A percentile compares a stretch with the other conserved stretches of the same genome.
Evolutionary conservation across 2,329 filamentous ascomycete genomes (phyloP).

Genomic region (Penicillium capsulatum): DNA sequence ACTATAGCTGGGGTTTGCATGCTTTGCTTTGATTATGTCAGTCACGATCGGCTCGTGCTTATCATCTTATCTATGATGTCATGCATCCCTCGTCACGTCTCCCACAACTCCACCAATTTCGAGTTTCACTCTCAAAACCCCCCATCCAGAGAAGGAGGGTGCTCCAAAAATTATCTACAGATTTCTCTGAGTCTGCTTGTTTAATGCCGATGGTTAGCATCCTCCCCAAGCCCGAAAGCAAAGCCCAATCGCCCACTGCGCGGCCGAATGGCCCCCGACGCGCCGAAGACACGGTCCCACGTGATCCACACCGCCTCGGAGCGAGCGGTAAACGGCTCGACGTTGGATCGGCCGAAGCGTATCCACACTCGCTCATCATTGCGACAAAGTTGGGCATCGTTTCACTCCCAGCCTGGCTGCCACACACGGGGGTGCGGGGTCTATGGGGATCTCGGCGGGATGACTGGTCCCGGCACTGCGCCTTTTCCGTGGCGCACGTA

Average conservation of each 20-base stretch:
- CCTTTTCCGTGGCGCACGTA: slow-evolving; percentile 9
- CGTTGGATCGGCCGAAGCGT: slow-evolving; percentile 22
- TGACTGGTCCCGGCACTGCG: slow-evolving; percentile 1
- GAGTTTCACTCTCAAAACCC: slow-evolving; percentile 1
- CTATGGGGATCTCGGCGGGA: slow-evolving; percentile 5
- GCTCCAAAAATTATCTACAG: not conserved
- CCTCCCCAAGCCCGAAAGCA: not conserved
- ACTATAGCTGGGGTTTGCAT: slow-evolving; percentile 12
- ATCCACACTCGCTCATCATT: slow-evolving; percentile 21
- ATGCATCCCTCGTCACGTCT: slow-evolving; percentile 22
- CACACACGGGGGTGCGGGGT: slow-evolving; percentile 8
- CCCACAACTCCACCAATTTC: slow-evolving; percentile 10
- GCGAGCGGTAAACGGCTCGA: slow-evolving; percentile 23
- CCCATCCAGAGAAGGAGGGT: not conserved
- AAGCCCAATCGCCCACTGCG: slow-evolving; percentile 13
- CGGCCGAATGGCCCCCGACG: slow-evolving; percentile 13
- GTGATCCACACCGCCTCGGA: slow-evolving; percentile 24
- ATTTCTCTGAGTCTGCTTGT: not conserved
- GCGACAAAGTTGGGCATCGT: slow-evolving; percentile 17
- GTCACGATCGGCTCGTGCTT: slow-evolving; percentile 9
- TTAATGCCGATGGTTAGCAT: not conserved
- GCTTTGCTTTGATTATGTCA: slow-evolving; percentile 13
- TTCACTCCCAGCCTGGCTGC: slow-evolving; percentile 3
- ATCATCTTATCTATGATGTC: slow-evolving; percentile 23
- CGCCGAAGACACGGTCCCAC: slow-evolving; percentile 24